Evolutionary conservation across 306 rosid genomes (phyloP).

Genomic region (Cotoneaster glaucophyllus): DNA sequence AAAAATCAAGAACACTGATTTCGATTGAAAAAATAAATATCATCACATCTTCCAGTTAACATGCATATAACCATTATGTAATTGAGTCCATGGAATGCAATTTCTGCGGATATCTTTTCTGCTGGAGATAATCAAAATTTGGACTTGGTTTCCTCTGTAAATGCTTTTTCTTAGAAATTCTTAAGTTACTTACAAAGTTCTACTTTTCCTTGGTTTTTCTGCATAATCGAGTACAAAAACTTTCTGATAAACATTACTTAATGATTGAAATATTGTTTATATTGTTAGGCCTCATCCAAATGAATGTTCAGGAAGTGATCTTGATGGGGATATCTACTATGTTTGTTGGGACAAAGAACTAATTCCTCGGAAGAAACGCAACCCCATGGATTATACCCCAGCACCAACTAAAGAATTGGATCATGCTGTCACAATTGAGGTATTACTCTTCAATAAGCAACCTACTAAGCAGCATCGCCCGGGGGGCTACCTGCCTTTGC

Average conservation of each 20-base stretch:
- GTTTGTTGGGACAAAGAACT: slow-evolving; percentile 73
- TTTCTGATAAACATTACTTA: background rate
- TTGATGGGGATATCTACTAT: slow-evolving; percentile 77
- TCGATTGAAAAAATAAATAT: background rate
- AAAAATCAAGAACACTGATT: too few species aligned
- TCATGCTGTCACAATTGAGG: slow-evolving; percentile 67
- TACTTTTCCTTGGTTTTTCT: too few species aligned
- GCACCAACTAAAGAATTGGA: slow-evolving; percentile 30
- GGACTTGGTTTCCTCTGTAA: background rate
- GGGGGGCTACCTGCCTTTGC: background rate
- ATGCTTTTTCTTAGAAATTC: background rate
- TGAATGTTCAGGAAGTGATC: slow-evolving; percentile 90
- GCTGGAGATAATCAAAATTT: background rate
- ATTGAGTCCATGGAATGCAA: background rate
- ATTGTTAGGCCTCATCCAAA: slow-evolving; percentile 75
- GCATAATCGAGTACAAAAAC: background rate
- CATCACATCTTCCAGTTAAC: background rate
- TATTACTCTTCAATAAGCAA: slow-evolving; percentile 7
- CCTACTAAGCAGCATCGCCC: too few species aligned
- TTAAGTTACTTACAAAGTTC: background rate
- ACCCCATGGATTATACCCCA: slow-evolving; percentile 73
- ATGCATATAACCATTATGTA: background rate
- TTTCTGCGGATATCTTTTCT: too few species aligned
- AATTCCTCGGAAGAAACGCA: slow-evolving; percentile 26
- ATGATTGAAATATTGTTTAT: slow-evolving; percentile 13